Evolutionary conservation across 495 filamentous ascomycete genomes (phyloP), one percentile per base, ranked within the genome.

Genomic region (Lichina pygmaea): DNA sequence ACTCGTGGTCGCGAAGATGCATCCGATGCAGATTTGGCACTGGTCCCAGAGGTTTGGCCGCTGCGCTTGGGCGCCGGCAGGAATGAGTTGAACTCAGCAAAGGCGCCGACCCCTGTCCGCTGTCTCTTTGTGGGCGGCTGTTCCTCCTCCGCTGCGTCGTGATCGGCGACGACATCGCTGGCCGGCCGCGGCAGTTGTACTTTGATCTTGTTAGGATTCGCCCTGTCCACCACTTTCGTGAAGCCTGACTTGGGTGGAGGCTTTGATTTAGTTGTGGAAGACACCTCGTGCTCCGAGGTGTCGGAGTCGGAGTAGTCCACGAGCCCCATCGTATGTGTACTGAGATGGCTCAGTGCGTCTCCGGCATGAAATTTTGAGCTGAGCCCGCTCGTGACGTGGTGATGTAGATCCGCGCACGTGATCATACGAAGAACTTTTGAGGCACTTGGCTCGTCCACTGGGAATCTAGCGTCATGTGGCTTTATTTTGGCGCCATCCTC

Each of bases 291-390:
- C 39, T 86, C 81, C 11, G 79, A 79, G 34, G 62, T 72, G 50
- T 92, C 85, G 0, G 82, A 91, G 52, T 89, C 84, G 33, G 83
- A 83, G 53, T 91, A 89, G 47, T 77, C 71, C 45, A 89, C 80
- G 32, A 89, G 62, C 31, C 62, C 72, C 81, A 89, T 91, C 7
- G 15, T 62, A 39, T 31, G 12, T 46, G 34, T 40, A 33, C 24
- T 15, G 40, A 13, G 12, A 42, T 33, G 39, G 9, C 8, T 46
- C 24, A 17, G 12, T 8, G n/a, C n/a, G 38, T 47, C 36, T 39
- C 13, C 6, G 11, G 10, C 3, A 39, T 39, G 5, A 39, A 15
- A 39, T 15, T 39, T 3, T 6, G 36, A 15, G 11, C 36, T 39
- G 10, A 15, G 13, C 36, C 11, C 36, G 36, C 6, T 39, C 2